These are phyloP conservation scores for Ceratorhiza oryzae-sativae DNA, from an alignment of 1,284 basidiomycete species.

Conservation along the genomic window DNA sequence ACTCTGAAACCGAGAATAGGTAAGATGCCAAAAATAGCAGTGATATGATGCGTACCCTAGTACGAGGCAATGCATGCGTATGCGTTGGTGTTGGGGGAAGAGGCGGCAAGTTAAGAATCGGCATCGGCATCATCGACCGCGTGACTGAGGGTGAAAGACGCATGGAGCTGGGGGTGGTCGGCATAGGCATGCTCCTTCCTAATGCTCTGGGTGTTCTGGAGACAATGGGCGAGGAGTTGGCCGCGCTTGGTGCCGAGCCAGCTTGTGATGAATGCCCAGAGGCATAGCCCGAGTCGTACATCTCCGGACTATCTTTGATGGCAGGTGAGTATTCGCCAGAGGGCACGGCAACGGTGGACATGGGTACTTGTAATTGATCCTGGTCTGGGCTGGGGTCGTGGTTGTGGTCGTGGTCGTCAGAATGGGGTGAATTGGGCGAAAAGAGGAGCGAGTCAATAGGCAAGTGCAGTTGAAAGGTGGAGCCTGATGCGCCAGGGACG, in stretches of 20 bases:
- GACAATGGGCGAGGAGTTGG: neutral
- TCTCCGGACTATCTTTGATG: conserved; percentile 12
- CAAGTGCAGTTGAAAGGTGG: neutral
- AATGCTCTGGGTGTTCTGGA: conserved; percentile 2
- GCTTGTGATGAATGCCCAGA: conserved; percentile 20
- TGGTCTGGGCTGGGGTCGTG: neutral
- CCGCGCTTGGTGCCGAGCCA: conserved; percentile 1
- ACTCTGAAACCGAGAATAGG: neutral
- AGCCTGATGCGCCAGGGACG: conserved; percentile 10
- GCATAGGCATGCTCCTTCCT: neutral
- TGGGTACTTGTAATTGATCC: neutral
- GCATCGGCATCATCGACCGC: conserved; percentile 31
- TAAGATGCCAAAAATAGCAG: neutral
- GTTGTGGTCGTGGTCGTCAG: conserved; percentile 14
- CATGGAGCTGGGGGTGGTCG: conserved; percentile 14
- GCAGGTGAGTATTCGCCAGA: neutral
- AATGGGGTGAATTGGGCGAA: conserved; percentile 13
- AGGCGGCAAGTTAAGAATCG: conserved; percentile 27
- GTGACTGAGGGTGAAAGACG: conserved; percentile 17
- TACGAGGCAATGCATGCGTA: conserved; percentile 20
- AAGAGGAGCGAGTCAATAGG: conserved; percentile 23
- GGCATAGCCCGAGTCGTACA: conserved; percentile 27
- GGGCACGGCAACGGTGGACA: neutral
- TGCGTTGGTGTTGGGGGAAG: conserved; percentile 13
- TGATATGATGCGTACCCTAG: conserved; percentile 6